phyloP scores from a whole-genome alignment of 345 rosid species.

The Salix brachista region DNA sequence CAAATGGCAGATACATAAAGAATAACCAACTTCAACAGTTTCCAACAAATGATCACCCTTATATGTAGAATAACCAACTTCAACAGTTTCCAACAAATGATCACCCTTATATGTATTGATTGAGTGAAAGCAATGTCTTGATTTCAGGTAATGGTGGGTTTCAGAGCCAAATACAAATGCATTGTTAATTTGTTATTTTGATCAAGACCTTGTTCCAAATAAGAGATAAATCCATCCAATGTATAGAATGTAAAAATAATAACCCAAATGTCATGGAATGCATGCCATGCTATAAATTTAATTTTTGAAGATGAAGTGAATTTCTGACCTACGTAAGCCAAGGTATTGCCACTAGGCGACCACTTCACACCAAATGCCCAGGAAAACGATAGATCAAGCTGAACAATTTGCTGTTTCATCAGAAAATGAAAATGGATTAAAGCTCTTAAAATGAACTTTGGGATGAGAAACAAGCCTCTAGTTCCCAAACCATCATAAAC shows the following conservation, averaged over 20 bases:
- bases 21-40: conserved; percentile 1
- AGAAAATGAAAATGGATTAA: conserved; percentile 6
- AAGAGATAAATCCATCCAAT: background rate
- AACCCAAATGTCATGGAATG: background rate
- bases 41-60: background rate
- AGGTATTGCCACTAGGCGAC: conserved; percentile 97
- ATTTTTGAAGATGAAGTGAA: conserved; percentile 13
- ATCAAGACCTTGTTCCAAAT: background rate
- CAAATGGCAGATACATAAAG: conserved; percentile 12
- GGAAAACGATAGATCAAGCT: conserved; percentile 96
- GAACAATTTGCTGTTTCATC: conserved; percentile 79
- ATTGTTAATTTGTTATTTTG: background rate
- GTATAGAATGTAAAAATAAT: background rate
- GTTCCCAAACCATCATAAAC: too few species aligned
- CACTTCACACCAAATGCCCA: conserved; percentile 99
- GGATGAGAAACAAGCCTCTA: too few species aligned
- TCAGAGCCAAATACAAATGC: background rate
- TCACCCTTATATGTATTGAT: background rate
- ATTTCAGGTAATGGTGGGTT: background rate
- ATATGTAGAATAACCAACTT: conserved; percentile 4
- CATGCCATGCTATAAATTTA: background rate
- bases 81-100: background rate
- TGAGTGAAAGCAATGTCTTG: background rate
- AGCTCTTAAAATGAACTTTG: background rate
- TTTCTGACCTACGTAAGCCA: conserved; percentile 93